Evolutionary conservation across 1,139 yeast genomes (phyloP), one percentile per base, ranked within the genome.

Genomic region (Blastobotrys apis): DNA sequence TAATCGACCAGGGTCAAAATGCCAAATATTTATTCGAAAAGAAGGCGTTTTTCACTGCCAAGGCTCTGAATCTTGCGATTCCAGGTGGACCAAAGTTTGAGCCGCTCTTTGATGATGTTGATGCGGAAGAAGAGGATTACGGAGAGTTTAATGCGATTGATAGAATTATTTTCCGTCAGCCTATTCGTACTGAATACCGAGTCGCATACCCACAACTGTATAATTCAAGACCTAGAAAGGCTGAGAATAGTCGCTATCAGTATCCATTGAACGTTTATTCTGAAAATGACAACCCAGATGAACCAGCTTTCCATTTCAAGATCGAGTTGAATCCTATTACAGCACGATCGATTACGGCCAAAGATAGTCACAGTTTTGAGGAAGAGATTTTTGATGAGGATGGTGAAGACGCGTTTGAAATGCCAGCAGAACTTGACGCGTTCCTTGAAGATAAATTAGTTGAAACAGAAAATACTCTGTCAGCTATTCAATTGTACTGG

Each of bases 21-120:
- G 76, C 76, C 53, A 74, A 66, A 52, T 83, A 84, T 57, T 65
- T 87, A 33, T 92, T 88, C 62, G 88, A 88, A 55, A 79, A 76
- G 48, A 74, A 81, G 46, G 73, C 95, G 0, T 84, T 92, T 52
- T 78, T 83, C 60, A 88, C 97, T 0, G 95, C 97, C 1, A 92
- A 92, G 58, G 92, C 95, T 5, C 71, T 94, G 48, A 88, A 88
- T 58, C 74, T 81, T 43, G 82, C 95, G 1, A 72, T 92, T 33
- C 97, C 97, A 0, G 96, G 96, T 3, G 99, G 98, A 0, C 98
- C 99, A 3, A 86, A 83, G 59, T 92, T 90, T 63, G 97, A 90
- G 64, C 96, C 96, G 0, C 65, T 90, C n/a, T 80, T 72, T 64
- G 80, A 81, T 48, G 54, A 52, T 30, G 69, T 71, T 27, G 81